Evolutionary conservation across 1,284 basidiomycete genomes (phyloP).

Genomic region (Apiotrichum akiyoshidainum): DNA sequence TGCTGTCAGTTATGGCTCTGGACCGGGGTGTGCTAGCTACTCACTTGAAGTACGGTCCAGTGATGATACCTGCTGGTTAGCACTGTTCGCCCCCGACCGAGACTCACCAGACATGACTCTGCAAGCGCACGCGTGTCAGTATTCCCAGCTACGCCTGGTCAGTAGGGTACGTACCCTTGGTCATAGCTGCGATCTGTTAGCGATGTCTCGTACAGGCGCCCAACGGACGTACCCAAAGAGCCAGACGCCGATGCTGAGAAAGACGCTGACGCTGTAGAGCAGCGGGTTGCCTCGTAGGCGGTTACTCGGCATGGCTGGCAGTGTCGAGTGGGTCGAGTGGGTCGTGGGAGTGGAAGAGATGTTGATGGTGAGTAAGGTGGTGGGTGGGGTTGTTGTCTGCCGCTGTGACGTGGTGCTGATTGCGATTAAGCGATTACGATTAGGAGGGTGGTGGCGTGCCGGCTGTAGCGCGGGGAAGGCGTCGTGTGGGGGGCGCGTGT

Average conservation of each 20-base stretch:
- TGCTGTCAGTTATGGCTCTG: constrained; percentile 2
- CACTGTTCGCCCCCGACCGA: not conserved
- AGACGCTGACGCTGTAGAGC: constrained; percentile 53
- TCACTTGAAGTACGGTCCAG: constrained; percentile 77
- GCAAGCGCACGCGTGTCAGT: not conserved
- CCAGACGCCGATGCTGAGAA: constrained; percentile 54
- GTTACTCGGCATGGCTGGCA: not conserved
- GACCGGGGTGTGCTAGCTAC: constrained; percentile 8
- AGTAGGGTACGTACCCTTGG: constrained; percentile 67
- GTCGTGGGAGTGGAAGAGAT: no score
- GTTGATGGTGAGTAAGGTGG: no score
- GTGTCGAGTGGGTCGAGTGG: no score
- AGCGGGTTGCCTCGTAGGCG: constrained; percentile 62
- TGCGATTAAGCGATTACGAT: no score
- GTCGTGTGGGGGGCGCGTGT: no score
- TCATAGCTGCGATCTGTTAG: constrained; percentile 60
- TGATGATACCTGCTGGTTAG: constrained; percentile 68
- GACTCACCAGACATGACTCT: constrained; percentile 48
- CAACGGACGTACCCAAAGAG: constrained; percentile 60
- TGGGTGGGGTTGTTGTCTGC: no score
- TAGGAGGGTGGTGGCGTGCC: no score
- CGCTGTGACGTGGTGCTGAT: no score
- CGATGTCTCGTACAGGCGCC: not conserved
- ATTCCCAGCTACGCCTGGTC: not conserved
- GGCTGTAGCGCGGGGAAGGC: no score